Conservation (phyloP, 768 basidiomycete genomes). For the Russula compacta region DNA sequence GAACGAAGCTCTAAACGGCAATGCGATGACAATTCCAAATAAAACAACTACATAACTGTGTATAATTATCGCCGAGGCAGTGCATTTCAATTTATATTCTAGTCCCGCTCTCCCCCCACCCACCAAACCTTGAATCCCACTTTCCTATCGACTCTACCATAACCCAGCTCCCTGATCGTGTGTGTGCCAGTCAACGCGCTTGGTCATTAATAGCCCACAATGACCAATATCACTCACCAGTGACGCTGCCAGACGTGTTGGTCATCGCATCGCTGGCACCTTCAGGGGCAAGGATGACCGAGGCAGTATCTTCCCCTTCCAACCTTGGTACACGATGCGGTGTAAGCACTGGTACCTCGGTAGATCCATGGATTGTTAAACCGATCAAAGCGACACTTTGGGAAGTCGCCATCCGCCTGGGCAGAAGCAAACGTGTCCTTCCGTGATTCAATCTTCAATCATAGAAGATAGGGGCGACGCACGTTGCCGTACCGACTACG, state of each 20-base stretch:
- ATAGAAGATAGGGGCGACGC: conserved; percentile 18
- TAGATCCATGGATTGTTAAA: conserved; percentile 37
- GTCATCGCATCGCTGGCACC: neutral
- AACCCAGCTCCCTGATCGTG: conserved; percentile 29
- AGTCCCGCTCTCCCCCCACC: conserved; percentile 19
- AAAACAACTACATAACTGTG: neutral
- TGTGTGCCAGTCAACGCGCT: neutral
- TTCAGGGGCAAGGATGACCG: conserved; percentile 27
- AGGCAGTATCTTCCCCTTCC: conserved; percentile 47
- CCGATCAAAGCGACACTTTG: conserved; percentile 30
- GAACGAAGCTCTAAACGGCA: neutral
- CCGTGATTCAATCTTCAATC: neutral
- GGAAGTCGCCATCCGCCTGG: neutral
- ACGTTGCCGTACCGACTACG: conserved; percentile 40
- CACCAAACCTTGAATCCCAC: conserved; percentile 38
- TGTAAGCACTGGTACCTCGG: conserved; percentile 38
- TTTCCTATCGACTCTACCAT: conserved; percentile 37
- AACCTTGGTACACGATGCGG: conserved; percentile 36
- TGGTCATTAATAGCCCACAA: neutral
- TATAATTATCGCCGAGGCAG: neutral
- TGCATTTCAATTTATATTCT: neutral
- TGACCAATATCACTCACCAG: neutral
- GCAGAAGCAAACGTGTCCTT: neutral
- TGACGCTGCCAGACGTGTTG: neutral
- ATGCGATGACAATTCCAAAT: neutral